A percentile compares a stretch with the other conserved stretches of the same genome.
These are phyloP conservation scores for Phytophthora chlamydospora DNA, from an alignment of 352 stramenopile species.

Conservation along the genomic window DNA sequence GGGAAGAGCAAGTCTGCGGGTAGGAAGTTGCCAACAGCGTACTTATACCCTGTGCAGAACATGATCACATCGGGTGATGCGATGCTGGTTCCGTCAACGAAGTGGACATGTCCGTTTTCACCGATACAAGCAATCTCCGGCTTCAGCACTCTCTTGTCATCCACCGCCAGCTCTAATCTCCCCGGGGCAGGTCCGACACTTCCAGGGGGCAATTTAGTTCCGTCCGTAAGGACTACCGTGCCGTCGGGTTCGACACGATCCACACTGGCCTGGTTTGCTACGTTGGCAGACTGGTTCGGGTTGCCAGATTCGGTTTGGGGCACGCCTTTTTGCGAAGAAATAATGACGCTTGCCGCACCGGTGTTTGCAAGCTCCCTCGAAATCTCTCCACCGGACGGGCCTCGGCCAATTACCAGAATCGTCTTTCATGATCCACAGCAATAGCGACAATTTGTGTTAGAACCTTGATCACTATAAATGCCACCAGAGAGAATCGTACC, in stretches of 20 bases:
- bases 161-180: background rate
- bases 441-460: background rate
- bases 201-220: constrained; percentile 2
- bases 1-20: constrained; percentile 44
- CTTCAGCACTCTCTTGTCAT: constrained; percentile 43
- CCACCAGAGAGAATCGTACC: constrained; percentile 3
- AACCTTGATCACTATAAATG: background rate
- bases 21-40: constrained; percentile 42
- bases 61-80: constrained; percentile 55
- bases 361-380: constrained; percentile 48
- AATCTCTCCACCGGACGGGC: constrained; percentile 63
- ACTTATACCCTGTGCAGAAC: constrained; percentile 62
- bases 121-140: constrained; percentile 42
- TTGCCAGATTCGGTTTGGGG: background rate
- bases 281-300: background rate
- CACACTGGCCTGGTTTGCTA: constrained; percentile 1
- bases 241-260: constrained; percentile 16
- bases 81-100: constrained; percentile 43
- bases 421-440: constrained; percentile 20
- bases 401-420: constrained; percentile 54
- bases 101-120: constrained; percentile 37
- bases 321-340: constrained; percentile 41
- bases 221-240: constrained; percentile 16
- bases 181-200: constrained; percentile 4
- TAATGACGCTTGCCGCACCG: constrained; percentile 37